Base-by-base conservation (phyloP, 345 rosid genomes). In the Clarkia xantiana region DNA sequence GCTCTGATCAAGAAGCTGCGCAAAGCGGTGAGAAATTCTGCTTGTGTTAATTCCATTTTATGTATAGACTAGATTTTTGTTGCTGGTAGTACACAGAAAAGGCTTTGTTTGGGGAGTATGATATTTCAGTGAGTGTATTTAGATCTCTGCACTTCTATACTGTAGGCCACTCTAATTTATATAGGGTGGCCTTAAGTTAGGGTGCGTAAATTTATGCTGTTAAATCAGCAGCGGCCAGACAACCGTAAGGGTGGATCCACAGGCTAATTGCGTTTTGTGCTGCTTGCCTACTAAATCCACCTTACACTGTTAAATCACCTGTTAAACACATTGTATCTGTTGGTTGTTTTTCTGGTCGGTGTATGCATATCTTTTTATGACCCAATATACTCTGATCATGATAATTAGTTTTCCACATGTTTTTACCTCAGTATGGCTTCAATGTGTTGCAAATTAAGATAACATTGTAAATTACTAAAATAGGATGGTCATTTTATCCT, bases 1-100 rank as follows among this genome's bases (percentile, higher is more conserved):
- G 94, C 94, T 61, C 51, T 84, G 55, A 76, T 84, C 53, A 84
- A 81, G 76, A 84, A 84, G 72, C 84, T 84, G 0, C 81, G 89
- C 45, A 76, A 78, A 56, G 94, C 94, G 77, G 94, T 84, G 74
- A 64, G 46, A 40, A 5, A 10, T 52, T 44, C 48, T 12, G 5
- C 3, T 12, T 10, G 42, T 10, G 18, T 19, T 48, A 0, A 0
- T 45, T 16, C 4, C 12, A 1, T 11, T 4, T 8, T 47, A 10
- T 15, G 12, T 51, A 29, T 0, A 11, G 2, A 38, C 29, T 40
- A 14, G n/a, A 34, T 48, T 11, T 15, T 16, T 0, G 19, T 6
- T 13, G 43, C 16, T 23, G 18, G 14, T 17, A 0, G 19, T 29
- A 42, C 6, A 23, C 29, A 23, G 29, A 5, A 5, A 29, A 3